These are phyloP conservation scores for Citrus trifoliata DNA, from an alignment of 345 rosid species.

Conservation along the genomic window DNA sequence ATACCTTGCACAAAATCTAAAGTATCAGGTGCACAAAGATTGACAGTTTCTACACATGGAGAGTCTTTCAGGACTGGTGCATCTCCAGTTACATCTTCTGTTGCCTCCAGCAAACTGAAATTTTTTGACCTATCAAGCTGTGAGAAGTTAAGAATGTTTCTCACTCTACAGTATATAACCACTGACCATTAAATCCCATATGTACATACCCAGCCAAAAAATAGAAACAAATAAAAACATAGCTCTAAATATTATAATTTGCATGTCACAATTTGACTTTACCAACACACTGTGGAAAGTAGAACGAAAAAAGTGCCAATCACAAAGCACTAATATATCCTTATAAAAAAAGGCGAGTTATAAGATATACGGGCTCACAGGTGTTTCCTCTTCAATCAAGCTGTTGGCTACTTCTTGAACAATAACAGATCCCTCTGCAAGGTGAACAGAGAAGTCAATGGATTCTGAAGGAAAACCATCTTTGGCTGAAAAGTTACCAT, in stretches of 20 bases:
- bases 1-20: conserved; percentile 60
- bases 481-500: conserved; percentile 15
- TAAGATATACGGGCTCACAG: conserved; percentile 15
- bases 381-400: conserved; percentile 29
- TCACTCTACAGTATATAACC: conserved; percentile 11
- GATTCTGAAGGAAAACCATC: conserved; percentile 16
- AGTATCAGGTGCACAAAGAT: conserved; percentile 62
- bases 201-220: background rate
- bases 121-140: conserved; percentile 61
- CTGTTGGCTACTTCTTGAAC: conserved; percentile 19
- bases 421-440: conserved; percentile 10
- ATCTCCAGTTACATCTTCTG: conserved; percentile 30
- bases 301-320: conserved; percentile 1
- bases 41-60: conserved; percentile 18
- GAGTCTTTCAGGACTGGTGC: conserved; percentile 28
- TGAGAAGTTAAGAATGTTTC: conserved; percentile 37
- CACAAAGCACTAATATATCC: background rate
- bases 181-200: conserved; percentile 15
- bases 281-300: background rate
- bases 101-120: conserved; percentile 9
- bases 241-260: background rate
- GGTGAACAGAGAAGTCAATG: conserved; percentile 9
- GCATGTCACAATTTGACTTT: background rate
- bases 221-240: background rate
- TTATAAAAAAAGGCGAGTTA: background rate